phyloP scores from a whole-genome alignment of 2,329 filamentous ascomycete genomes.

The Pseudocercospora pini-densiflorae region DNA sequence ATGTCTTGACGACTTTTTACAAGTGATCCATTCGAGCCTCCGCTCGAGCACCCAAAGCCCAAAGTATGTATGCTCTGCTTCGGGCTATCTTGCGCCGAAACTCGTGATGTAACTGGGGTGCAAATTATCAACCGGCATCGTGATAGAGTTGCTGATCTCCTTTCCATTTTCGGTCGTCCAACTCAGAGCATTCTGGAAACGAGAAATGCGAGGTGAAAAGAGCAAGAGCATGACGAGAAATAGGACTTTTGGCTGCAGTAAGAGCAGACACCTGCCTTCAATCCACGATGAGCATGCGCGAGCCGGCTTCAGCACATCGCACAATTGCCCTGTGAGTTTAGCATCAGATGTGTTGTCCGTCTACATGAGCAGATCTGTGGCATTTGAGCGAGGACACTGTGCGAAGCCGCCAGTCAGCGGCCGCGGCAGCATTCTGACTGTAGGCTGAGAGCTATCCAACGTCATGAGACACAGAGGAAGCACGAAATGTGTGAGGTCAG shows the following conservation, averaged over 20 bases:
- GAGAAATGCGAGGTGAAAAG: background rate
- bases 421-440: background rate
- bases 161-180: background rate
- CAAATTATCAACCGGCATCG: background rate
- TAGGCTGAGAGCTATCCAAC: background rate
- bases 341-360: background rate
- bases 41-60: background rate
- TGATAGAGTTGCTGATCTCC: background rate
- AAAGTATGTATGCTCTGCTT: background rate
- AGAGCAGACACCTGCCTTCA: background rate
- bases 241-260: background rate
- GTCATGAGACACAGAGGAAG: background rate
- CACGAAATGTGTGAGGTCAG: background rate
- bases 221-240: background rate
- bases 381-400: background rate
- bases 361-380: background rate
- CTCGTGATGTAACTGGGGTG: background rate
- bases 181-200: background rate
- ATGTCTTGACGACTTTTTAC: background rate
- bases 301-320: background rate
- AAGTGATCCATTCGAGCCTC: background rate
- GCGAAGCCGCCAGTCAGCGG: background rate
- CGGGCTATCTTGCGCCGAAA: background rate
- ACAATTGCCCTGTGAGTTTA: background rate
- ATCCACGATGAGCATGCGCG: background rate